Base-by-base conservation (phyloP, 192 early-diverging fungal genomes). In the Phlyctochytrium bullatum region DNA sequence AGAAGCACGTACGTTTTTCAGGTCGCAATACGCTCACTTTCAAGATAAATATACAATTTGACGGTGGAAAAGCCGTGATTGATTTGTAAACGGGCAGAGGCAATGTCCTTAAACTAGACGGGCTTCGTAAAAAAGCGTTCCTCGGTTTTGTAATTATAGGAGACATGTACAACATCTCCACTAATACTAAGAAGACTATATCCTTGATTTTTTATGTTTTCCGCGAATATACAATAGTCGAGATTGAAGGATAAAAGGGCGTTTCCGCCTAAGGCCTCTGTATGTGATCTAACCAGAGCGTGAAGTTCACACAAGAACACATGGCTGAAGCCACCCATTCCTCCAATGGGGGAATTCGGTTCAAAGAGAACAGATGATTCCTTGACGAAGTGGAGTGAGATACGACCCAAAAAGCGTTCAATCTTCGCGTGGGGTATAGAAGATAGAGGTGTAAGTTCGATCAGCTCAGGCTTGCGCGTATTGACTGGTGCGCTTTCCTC, bases 331-430 rank as follows among this genome's bases (percentile, higher is more conserved):
- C 88, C 87, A 24, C 88, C 88, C 83, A 89, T 89, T 0, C 91
- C 89, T 12, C 69, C 78, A 2, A 64, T 72, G 2, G 78, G 83
- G 34, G 70, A 32, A 24, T 68, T 76, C 34, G 78, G 56, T 32
- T 86, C 78, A 58, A 72, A 80, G 51, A 64, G 58, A 52, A 76
- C 71, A 47, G 59, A 66, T 3, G 86, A 78, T 62, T 93, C 91
- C 52, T 91, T 90, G 35, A 93, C 87, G 78, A 93, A 93, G 64
- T 93, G 91, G 12, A 93, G 77, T 0, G 88, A 88, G 0, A 93
- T 72, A 12, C 88, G 84, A 28, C 91, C 91, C 27, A 92, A 73
- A 57, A 88, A 80, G 10, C 78, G 75, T 10, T 75, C 75, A 25
- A 86, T 77, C 0, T 66, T 69, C 0, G 74, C 69, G 33, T 73